Base-by-base conservation (phyloP, 495 filamentous ascomycete species). In the Pseudevernia furfuracea region DNA sequence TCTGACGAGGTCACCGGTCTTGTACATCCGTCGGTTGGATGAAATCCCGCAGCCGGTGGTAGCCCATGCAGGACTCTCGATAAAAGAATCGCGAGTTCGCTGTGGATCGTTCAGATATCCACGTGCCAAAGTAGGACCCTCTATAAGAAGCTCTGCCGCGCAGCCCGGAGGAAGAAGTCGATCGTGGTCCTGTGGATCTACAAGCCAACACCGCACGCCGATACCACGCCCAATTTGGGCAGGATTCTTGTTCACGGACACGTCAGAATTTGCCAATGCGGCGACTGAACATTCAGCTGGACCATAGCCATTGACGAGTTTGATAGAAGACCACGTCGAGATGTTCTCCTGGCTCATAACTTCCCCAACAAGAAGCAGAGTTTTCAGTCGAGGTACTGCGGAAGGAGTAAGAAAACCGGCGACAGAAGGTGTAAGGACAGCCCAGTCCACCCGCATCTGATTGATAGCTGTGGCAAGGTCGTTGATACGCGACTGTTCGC, bases 251-350 rank as follows among this genome's bases (percentile, higher is more conserved):
- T 34, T 56, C 48, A 32, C 49, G 4, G 25, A 32, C n/a, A 60
- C 19, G 25, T 60, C 15, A 19, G 68, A 61, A 21, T 64, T 63
- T 61, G 68, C 73, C 1, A 68, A 67, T 9, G 71, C 72, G 0
- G 71, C 66, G 39, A 78, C 72, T 53, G 68, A 68, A 64, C 74
- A 78, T 69, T 87, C 85, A 1, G 79, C 81, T 7, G 84, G 85
- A 1, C 85, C 85, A 60, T 88, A 88, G 1, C 75, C 82, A 63
- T 85, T 86, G 36, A 86, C 72, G 2, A 86, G 73, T 0, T 82
- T 70, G 5, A 70, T 68, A 32, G 79, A 74, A 15, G 75, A 79
- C 86, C 85, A 88, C 55, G 80, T 81, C 1, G 71, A 73, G 9
- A 84, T 75, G 62, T 81, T 75, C 21, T 82, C 80, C 23, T 74